Percentiles rank a stretch among this genome's conserved stretches.
phyloP scores from a whole-genome alignment of 495 filamentous ascomycete genomes.

The Neurospora sp. region DNA sequence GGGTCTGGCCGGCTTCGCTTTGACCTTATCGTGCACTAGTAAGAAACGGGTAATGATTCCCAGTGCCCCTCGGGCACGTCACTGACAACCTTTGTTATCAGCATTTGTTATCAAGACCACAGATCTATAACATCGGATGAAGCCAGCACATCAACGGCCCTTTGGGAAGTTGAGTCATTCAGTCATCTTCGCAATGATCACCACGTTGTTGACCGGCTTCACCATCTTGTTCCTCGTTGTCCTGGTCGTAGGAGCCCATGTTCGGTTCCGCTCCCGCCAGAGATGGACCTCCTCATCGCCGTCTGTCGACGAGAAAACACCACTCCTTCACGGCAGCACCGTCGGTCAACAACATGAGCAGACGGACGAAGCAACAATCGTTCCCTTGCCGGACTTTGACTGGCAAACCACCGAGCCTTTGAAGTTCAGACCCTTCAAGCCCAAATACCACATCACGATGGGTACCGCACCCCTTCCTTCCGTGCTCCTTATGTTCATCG shows the following conservation, averaged over 20 bases:
- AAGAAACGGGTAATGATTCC: neutral
- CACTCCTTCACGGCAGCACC: neutral
- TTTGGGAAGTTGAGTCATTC: neutral
- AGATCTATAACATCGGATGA: neutral
- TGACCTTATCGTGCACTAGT: neutral
- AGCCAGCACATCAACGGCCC: neutral
- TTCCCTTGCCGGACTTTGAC: constrained; percentile 48
- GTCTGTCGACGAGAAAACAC: neutral
- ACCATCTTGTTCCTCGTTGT: neutral
- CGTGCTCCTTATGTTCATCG: neutral
- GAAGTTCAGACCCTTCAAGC: constrained; percentile 58
- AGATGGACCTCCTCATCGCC: neutral
- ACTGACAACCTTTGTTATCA: neutral
- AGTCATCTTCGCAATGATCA: neutral
- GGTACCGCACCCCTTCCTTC: constrained; percentile 31
- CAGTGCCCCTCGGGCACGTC: neutral
- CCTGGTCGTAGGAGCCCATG: neutral
- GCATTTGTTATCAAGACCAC: neutral
- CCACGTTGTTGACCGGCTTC: neutral
- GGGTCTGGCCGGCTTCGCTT: neutral
- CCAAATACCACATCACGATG: constrained; percentile 66
- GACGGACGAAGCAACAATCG: constrained; percentile 23
- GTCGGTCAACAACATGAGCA: neutral
- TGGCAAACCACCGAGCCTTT: constrained; percentile 49
- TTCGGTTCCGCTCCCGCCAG: neutral